Base-by-base conservation (phyloP, 495 filamentous ascomycete genomes). In the Rostrohypoxylon terebratum region DNA sequence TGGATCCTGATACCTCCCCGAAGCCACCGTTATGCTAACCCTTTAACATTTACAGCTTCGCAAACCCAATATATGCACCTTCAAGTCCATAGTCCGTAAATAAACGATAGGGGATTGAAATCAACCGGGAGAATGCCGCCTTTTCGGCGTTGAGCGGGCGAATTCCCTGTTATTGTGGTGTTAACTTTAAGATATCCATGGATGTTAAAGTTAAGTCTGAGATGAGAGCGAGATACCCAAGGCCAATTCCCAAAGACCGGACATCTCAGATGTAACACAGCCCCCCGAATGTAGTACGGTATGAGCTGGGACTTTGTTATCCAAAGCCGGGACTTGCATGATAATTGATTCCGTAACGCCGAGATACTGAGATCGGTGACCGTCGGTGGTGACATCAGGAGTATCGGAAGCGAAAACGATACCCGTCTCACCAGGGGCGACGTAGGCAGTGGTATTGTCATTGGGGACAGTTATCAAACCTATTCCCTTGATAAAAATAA, bases 361-460 rank as follows among this genome's bases (percentile, higher is more conserved):
- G 5, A 83, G 83, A 69, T 83, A 88, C 9, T 54, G 66, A 4
- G 84, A 85, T 5, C 70, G 68, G 78, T 88, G 86, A 1, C 86
- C 86, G n/a, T 77, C 51, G 0, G 23, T 55, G 74, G 84, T 86
- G 8, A 83, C 79, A 55, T 81, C 78, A 1, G 73, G 63, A 0
- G 82, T 87, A 65, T 88, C 86, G 8, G 84, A 71, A 0, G 82
- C 85, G n/a, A 88, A 76, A 42, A 88, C 79, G 4, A 81, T 68
- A 0, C 84, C 86, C 25, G 83, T 59, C 45, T 79, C 77, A 6
- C 86, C 86, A 13, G 84, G 84, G 0, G 53, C 2, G 28, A 86
- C 65, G 66, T 71, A 80, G 23, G 81, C 84, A 48, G 76, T 54
- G 0, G 73, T 40, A 14, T 57, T 75, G 7, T 82, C 82, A 71